A percentile compares a stretch with the other conserved stretches of the same genome.
phyloP scores from a whole-genome alignment of 73 alveolate genomes.

The Paramecium tetraurelia region DNA sequence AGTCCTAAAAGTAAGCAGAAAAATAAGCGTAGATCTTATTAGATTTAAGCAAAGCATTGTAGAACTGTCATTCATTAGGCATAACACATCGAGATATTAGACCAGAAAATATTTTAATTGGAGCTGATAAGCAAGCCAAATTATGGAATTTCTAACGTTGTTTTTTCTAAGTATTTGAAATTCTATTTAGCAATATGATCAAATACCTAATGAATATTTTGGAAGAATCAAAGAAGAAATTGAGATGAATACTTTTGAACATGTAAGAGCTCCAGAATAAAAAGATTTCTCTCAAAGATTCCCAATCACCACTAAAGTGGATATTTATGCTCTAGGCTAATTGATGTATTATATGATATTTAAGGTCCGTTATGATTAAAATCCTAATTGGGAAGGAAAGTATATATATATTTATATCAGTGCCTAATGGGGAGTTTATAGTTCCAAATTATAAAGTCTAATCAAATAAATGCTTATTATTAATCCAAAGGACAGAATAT shows the following conservation, averaged over 20 bases:
- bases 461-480: background rate
- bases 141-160: background rate
- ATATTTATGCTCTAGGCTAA: constrained; percentile 57
- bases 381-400: constrained; percentile 10
- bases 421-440: background rate
- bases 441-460: background rate
- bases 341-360: constrained; percentile 47
- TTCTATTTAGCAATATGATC: constrained; percentile 18
- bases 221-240: constrained; percentile 29
- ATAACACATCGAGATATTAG: constrained; percentile 51
- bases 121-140: background rate
- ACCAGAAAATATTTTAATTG: constrained; percentile 45
- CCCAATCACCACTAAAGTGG: constrained; percentile 46
- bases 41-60: constrained; percentile 45
- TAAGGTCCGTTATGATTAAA: constrained; percentile 20
- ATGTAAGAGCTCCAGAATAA: constrained; percentile 63
- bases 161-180: background rate
- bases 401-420: background rate
- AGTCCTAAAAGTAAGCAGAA: background rate
- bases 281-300: background rate
- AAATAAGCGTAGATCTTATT: background rate
- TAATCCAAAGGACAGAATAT: background rate
- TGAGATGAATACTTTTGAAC: constrained; percentile 22
- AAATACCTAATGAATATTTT: background rate
- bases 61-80: background rate